Evolutionary conservation across 768 basidiomycete genomes (phyloP), one percentile per base, ranked within the genome.

Genomic region (Strobilomyces echinocephalus): DNA sequence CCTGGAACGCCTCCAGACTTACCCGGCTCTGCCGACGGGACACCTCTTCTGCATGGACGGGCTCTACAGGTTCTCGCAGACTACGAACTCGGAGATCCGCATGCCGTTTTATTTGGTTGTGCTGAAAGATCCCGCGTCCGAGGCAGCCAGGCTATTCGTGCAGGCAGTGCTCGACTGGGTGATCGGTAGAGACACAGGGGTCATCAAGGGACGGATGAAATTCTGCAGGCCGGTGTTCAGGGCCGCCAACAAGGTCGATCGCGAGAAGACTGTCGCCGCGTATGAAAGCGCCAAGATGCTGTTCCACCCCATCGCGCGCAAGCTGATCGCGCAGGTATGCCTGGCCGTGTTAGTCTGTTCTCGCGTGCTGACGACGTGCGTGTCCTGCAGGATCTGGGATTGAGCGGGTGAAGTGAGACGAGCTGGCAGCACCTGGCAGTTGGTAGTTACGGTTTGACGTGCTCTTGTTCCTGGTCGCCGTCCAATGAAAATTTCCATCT

Each of bases 141-240:
- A 49, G 12, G 64, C 64, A 9, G 78, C 77, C 7, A 47, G 55
- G 28, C 47, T 52, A 7, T 73, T 67, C 40, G 69, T 69, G 6
- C 59, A 60, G n/a, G 57, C 64, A 1, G 79, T 77, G 3, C 71
- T 73, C 0, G 67, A 73, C 41, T 81, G 79, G 79, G 72, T 79
- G 30, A 67, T 69, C 9, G 79, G 76, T 10, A 66, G 60, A 16
- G 70, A 72, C 39, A 71, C 69, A 12, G 72, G 74, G 16, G 55
- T 75, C 41, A 63, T 81, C 38, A 77, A 77, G 49, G 79, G 79
- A 8, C 70, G 79, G 53, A 80, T 80, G 79, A 81, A 81, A 60
- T 80, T 79, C 65, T 80, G 80, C 62, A 60, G 80, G 46, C 76
- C 79, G 3, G 56, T 73, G 16, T 79, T 81, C 60, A 70, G 70